Evolutionary conservation across 169 alveolate genomes (phyloP).

Genomic region (Babesia bovis): DNA sequence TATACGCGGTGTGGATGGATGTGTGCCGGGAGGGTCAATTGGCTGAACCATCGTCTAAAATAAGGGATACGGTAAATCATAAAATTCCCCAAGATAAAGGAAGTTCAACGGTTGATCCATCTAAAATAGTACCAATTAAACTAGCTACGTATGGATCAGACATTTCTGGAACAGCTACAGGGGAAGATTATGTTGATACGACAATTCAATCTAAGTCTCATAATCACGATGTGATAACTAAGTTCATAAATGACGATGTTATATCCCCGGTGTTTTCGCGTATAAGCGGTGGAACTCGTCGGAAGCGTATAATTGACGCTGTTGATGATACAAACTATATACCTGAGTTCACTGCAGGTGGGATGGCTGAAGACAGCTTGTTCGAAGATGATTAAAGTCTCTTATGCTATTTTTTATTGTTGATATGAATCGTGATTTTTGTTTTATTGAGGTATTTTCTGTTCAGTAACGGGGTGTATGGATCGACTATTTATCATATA

Average conservation of each 20-base stretch:
- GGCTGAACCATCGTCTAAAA: neutral
- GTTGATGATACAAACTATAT: slow-evolving; percentile 9
- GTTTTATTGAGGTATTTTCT: no score
- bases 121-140: no score
- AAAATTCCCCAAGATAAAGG: no score
- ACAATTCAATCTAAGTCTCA: neutral
- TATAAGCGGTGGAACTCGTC: slow-evolving; percentile 6
- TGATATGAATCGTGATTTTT: neutral
- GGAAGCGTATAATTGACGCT: slow-evolving; percentile 37
- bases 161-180: no score
- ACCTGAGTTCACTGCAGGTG: slow-evolving; percentile 15
- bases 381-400: slow-evolving; percentile 12
- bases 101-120: no score
- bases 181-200: no score
- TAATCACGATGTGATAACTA: neutral
- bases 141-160: no score
- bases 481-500: no score
- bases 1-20: slow-evolving; percentile 90
- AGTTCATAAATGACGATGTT: neutral
- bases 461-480: no score
- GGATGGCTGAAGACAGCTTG: slow-evolving; percentile 10
- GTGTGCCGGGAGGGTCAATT: slow-evolving; percentile 77
- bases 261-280: neutral
- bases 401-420: neutral
- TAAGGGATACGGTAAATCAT: no score